Conservation (phyloP, 768 basidiomycete species). For the Agrocybe chaxingu region DNA sequence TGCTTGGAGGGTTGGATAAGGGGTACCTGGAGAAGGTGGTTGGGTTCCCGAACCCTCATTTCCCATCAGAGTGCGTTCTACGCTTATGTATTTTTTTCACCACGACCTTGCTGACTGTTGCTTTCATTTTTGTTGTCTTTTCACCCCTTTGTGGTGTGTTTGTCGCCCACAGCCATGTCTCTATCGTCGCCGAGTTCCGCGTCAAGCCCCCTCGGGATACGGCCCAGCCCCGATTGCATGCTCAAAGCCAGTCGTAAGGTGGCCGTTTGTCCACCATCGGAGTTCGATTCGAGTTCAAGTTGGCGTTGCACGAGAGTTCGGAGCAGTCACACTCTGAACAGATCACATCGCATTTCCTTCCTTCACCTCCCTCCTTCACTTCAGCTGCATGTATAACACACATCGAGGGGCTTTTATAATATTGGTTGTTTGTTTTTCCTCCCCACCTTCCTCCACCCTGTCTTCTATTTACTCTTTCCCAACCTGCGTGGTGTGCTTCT, state of each 20-base stretch:
- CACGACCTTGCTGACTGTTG: background rate
- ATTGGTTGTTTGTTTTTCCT: constrained; percentile 14
- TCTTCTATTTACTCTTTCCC: constrained; percentile 1
- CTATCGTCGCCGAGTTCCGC: constrained; percentile 71
- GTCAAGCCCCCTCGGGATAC: constrained; percentile 66
- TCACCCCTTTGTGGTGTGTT: constrained; percentile 77
- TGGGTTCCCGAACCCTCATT: constrained; percentile 95
- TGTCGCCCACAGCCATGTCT: constrained; percentile 56
- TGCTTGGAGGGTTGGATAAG: constrained; percentile 87
- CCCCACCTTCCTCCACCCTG: constrained; percentile 3
- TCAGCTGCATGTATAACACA: constrained; percentile 17
- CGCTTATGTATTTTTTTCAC: background rate
- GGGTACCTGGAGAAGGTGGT: constrained; percentile 85
- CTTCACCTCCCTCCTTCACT: constrained; percentile 8
- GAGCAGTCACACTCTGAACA: constrained; percentile 6
- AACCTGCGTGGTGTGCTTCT: constrained; percentile 4
- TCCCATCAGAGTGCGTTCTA: constrained; percentile 88
- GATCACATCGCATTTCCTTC: constrained; percentile 21
- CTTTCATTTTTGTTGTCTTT: constrained; percentile 22
- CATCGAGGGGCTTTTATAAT: constrained; percentile 18
- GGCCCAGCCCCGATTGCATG: constrained; percentile 10
- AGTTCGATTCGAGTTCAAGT: background rate
- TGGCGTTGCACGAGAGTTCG: constrained; percentile 3
- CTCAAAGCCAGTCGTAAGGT: background rate
- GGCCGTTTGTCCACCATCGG: constrained; percentile 4